These are phyloP conservation scores for Alternaria gansuensis DNA, from an alignment of 2,329 filamentous ascomycete species.

Conservation along the genomic window DNA sequence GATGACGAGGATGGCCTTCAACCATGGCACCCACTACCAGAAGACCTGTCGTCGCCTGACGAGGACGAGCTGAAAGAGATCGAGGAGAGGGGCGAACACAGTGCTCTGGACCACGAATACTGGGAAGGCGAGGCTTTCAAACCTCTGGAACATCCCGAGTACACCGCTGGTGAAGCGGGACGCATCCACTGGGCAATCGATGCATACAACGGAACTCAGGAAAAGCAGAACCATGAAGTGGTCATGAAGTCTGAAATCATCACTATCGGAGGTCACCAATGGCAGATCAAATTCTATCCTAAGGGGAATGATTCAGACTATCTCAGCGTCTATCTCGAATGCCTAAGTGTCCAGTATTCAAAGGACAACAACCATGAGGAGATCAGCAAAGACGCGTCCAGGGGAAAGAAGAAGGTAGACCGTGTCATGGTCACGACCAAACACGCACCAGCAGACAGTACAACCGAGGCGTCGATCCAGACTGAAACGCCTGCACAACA, in stretches of 20 bases:
- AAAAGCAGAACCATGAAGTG: slow-evolving; percentile 66
- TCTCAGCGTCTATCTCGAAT: slow-evolving; percentile 69
- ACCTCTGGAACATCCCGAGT: slow-evolving; percentile 66
- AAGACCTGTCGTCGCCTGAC: slow-evolving; percentile 65
- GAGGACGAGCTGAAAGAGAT: slow-evolving; percentile 68
- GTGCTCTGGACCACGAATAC: slow-evolving; percentile 66
- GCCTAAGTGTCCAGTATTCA: slow-evolving; percentile 58
- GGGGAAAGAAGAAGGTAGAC: slow-evolving; percentile 1
- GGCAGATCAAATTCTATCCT: slow-evolving; percentile 72
- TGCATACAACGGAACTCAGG: slow-evolving; percentile 67
- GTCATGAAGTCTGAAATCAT: slow-evolving; percentile 67
- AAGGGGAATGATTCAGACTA: slow-evolving; percentile 67
- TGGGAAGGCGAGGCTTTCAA: slow-evolving; percentile 67
- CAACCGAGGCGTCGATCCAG: not conserved
- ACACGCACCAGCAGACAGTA: not conserved
- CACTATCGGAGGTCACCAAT: slow-evolving; percentile 67
- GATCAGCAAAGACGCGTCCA: slow-evolving; percentile 2
- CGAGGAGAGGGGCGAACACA: slow-evolving; percentile 60
- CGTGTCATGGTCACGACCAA: not conserved
- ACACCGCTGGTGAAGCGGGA: slow-evolving; percentile 62
- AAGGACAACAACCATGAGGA: slow-evolving; percentile 23
- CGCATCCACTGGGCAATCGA: slow-evolving; percentile 68
- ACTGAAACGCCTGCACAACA: not conserved
- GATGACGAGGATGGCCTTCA: slow-evolving; percentile 50
- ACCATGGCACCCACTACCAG: slow-evolving; percentile 63